Percentiles rank a stretch among this genome's conserved stretches.
phyloP scores from a whole-genome alignment of 2,329 filamentous ascomycete genomes.

The Fusarium virguliforme region DNA sequence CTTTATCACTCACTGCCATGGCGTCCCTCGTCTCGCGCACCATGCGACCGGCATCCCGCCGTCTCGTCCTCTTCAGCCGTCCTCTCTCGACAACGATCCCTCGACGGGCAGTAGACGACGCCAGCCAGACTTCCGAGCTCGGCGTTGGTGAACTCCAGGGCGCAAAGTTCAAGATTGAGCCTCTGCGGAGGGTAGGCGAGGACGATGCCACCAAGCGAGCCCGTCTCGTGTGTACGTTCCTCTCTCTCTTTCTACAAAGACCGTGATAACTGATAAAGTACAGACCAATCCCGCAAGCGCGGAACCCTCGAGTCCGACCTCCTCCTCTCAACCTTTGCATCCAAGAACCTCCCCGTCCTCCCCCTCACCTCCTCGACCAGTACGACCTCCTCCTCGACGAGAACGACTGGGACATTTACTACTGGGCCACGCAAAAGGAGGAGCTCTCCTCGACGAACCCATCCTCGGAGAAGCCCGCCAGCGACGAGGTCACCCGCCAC shows the following conservation, averaged over 20 bases:
- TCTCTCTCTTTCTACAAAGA: conserved; percentile 15
- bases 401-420: conserved; percentile 99
- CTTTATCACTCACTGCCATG: conserved; percentile 30
- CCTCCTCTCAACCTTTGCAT: conserved; percentile 94
- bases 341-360: conserved; percentile 83
- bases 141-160: conserved; percentile 90
- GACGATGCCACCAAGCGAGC: conserved; percentile 89
- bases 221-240: conserved; percentile 77
- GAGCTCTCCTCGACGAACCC: conserved; percentile 63
- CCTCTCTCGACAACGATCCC: conserved; percentile 45
- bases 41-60: conserved; percentile 43
- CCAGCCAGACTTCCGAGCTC: conserved; percentile 68
- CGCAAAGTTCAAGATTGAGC: conserved; percentile 89
- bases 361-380: conserved; percentile 79
- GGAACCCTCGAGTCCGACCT: conserved; percentile 97
- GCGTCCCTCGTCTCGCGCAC: conserved; percentile 45
- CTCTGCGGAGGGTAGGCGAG: conserved; percentile 87
- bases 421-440: conserved; percentile 93
- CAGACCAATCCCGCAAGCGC: conserved; percentile 97
- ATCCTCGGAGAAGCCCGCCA: conserved; percentile 46
- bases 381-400: conserved; percentile 97
- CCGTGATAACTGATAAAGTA: conserved; percentile 4
- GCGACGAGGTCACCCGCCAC: conserved; percentile 56
- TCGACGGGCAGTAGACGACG: conserved; percentile 37
- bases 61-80: conserved; percentile 40